phyloP scores from a whole-genome alignment of 257 asterid species.

The Nicotiana sylvestris region DNA sequence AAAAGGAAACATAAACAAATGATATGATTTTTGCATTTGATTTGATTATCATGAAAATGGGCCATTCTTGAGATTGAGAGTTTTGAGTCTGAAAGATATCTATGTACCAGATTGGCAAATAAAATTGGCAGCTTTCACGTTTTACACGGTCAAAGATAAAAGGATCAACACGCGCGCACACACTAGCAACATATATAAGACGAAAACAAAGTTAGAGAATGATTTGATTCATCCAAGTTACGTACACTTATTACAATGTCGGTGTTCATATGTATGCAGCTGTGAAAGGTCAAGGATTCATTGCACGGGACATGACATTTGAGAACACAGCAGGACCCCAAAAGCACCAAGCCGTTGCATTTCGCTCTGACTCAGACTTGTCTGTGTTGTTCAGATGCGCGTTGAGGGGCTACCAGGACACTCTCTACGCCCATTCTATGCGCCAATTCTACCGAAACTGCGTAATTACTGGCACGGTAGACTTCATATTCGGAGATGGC shows the following conservation, averaged over 20 bases:
- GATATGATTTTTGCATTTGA: too few species aligned
- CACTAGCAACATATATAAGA: background rate
- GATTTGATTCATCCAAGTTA: background rate
- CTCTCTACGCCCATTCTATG: slow-evolving; percentile 47
- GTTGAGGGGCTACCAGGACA: slow-evolving; percentile 52
- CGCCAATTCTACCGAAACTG: slow-evolving; percentile 61
- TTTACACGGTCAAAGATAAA: background rate
- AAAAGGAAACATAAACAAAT: too few species aligned
- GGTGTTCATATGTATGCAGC: slow-evolving; percentile 24
- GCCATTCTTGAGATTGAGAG: background rate
- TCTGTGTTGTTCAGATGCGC: slow-evolving; percentile 53
- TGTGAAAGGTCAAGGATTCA: slow-evolving; percentile 53
- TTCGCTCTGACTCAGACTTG: slow-evolving; percentile 48
- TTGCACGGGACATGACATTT: slow-evolving; percentile 55
- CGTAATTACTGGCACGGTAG: slow-evolving; percentile 46
- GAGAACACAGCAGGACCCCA: slow-evolving; percentile 62
- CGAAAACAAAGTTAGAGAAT: background rate
- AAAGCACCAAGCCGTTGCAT: slow-evolving; percentile 62
- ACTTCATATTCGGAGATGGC: slow-evolving; percentile 55
- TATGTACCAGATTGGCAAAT: background rate
- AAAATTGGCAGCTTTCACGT: background rate
- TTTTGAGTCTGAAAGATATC: background rate
- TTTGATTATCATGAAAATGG: too few species aligned
- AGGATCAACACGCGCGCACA: background rate
- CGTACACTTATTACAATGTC: background rate